These are phyloP conservation scores for Chlamydomonas reinhardtii DNA, from an alignment of 163 green algal genomes.

Conservation along the genomic window DNA sequence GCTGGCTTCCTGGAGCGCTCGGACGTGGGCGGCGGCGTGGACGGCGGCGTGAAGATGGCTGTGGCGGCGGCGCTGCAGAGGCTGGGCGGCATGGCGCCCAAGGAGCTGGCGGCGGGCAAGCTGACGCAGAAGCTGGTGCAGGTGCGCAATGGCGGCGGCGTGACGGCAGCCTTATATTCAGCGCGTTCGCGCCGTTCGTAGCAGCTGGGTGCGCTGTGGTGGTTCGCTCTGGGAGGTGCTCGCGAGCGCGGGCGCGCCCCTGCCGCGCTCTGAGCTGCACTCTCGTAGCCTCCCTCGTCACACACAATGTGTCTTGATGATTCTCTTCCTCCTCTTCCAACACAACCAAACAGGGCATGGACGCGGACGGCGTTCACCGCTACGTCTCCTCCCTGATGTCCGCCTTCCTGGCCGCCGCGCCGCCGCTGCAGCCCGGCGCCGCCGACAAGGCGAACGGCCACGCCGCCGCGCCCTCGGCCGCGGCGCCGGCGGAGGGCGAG, in stretches of 20 bases:
- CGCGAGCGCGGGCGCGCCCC: no score
- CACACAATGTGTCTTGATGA: no score
- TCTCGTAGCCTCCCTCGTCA: no score
- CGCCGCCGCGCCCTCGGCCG: background rate
- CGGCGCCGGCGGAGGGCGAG: background rate
- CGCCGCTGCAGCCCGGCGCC: background rate
- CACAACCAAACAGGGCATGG: conserved; percentile 7
- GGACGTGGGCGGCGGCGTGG: background rate
- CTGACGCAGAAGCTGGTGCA: conserved; percentile 39
- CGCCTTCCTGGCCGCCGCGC: conserved; percentile 21
- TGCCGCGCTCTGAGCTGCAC: no score
- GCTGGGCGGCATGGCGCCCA: conserved; percentile 12
- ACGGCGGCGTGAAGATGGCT: conserved; percentile 42
- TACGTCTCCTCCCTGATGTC: conserved; percentile 4
- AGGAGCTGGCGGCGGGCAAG: conserved; percentile 22
- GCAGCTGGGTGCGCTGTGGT: no score
- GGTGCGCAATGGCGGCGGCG: background rate
- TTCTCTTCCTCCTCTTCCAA: no score
- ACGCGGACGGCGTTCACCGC: conserved; percentile 19
- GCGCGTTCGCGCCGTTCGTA: no score
- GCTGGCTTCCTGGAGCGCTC: conserved; percentile 34
- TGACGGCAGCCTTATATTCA: no score
- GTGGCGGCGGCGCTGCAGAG: conserved; percentile 51
- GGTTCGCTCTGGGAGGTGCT: no score
- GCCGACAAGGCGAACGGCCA: background rate